Conservation (phyloP, 768 basidiomycete species). For the Serendipita vermifera region DNA sequence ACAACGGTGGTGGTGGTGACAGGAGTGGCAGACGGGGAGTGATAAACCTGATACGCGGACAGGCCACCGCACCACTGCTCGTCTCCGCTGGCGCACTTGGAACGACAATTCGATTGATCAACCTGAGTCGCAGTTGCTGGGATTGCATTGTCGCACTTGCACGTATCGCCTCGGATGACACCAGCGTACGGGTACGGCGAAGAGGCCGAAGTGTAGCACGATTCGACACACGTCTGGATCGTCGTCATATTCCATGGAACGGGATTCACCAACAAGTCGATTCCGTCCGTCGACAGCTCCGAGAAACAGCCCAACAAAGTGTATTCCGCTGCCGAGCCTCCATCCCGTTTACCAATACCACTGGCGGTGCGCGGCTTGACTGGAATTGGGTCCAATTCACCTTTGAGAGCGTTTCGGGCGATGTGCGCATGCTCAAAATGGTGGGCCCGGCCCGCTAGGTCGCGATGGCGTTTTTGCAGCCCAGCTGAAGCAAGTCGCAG, state of each 20-base stretch:
- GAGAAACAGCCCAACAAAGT: background rate
- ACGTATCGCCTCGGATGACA: background rate
- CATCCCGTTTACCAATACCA: background rate
- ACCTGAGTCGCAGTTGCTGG: background rate
- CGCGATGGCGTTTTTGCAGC: background rate
- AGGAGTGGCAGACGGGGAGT: no score
- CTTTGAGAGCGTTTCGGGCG: background rate
- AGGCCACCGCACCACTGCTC: background rate
- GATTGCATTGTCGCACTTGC: background rate
- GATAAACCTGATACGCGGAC: background rate
- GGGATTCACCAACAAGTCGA: background rate
- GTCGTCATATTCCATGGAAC: background rate
- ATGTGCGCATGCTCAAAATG: background rate
- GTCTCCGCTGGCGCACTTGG: background rate
- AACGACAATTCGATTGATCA: background rate
- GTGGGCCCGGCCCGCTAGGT: no score
- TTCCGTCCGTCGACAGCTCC: background rate
- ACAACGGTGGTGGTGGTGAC: no score
- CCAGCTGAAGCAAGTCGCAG: background rate
- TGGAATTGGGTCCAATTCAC: background rate
- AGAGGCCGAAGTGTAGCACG: background rate
- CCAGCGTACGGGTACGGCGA: background rate
- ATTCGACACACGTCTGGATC: background rate
- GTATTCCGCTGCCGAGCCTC: background rate
- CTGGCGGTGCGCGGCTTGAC: background rate